Base-by-base conservation (phyloP, 164 flowering plant genomes). In the Liriodendron chinense region DNA sequence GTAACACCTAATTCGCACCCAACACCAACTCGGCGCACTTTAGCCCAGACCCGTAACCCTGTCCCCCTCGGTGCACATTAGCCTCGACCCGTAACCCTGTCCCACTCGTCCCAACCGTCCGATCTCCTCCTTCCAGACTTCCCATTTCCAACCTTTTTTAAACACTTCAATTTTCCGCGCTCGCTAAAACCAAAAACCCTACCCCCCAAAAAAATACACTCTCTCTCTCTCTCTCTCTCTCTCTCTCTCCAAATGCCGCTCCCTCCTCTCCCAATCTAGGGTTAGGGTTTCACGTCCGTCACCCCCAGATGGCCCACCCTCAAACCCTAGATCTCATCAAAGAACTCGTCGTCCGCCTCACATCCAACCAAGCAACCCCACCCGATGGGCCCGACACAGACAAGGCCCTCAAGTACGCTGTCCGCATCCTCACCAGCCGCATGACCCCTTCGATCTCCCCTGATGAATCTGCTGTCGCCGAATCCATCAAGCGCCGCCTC, bases 401-500 rank as follows among this genome's bases (percentile, higher is more conserved):
- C 6, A 81, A 80, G 59, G 78, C 93, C 1, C 85, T 92, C 7
- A 88, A 84, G 57, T 96, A 91, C 85, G 97, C 98, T 1, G 6
- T 82, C 34, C 89, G 98, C 49, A 87, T 96, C 53, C 88, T 96
- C 69, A 83, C 88, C 69, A 93, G 98, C 76, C 88, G 96, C n/a
- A 81, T 94, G 83, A 82, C 96, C 0, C 99, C 99, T 0, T 92
- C 99, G 9, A 80, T 93, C 71, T 80, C 96, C 9, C 79, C 88
- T 7, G 99, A 94, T 74, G 89, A 92, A 50, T 78, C 92, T 62
- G 90, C 98, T 72, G 84, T 96, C 81, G 97, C 94, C 4, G 98
- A 96, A 70, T 88, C 98, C 77, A 85, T 94, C 87, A 96, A 92
- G 86, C 92, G 98, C 23, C 89, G 82, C 1, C 92, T 94, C 71